Base-by-base conservation (phyloP, 805 yeast species). In the Jamesozyma jinghongensis region DNA sequence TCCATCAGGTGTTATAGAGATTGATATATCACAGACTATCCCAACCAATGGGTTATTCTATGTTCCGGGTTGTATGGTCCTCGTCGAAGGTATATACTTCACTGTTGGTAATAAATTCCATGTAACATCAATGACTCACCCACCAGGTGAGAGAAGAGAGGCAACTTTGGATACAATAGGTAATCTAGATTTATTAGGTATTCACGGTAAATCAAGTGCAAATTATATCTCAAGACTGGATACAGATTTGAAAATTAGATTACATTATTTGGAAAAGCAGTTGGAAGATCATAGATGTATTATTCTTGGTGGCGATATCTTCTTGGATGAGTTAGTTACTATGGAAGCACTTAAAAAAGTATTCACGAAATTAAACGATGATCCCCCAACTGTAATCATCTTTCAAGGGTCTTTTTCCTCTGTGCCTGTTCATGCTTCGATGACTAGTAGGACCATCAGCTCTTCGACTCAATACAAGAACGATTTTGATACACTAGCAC, bases 11-110 rank as follows among this genome's bases (percentile, higher is more conserved):
- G 62, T 70, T 33, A 79, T 90, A 10, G 80, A 75, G 48, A 63
- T 92, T 12, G 84, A 83, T 41, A 53, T 83, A 4, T 63, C 70
- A 8, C 81, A 80, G 48, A 69, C 86, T 1, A 66, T 69, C 14
- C 80, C 82, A 34, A 73, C 82, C 1, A 68, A 68, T 3, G 85
- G 80, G 0, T 70, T 81, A 7, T 88, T 75, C 52, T 80, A 75
- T 52, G 71, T 69, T 19, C 75, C 79, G 3, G 97, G 98, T 2
- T 78, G 81, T 67, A 77, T 81, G 50, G 75, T 85, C 0, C 62
- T 90, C 2, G 81, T 83, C 39, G 94, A 86, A 54, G 99, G 99
- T 14, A 76, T 85, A 14, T 85, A 86, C 56, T 76, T 79, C 13
- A 78, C 80, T 3, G 73, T 77, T 14, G 77, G 79, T 2, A 69